Base-by-base conservation (phyloP, 2,329 filamentous ascomycete species). In the Talaromyces rugulosus region DNA sequence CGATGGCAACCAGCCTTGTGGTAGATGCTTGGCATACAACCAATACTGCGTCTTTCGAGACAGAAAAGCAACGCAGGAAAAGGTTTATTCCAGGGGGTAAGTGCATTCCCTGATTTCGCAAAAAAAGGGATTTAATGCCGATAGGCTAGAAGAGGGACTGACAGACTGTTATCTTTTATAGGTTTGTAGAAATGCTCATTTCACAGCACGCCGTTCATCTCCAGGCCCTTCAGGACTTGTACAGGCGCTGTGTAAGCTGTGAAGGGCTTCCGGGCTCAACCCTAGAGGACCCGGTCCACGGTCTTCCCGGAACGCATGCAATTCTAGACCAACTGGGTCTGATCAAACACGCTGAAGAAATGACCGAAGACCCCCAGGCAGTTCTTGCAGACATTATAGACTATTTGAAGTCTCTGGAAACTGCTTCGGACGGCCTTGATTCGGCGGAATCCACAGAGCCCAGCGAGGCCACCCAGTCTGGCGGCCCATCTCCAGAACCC, bases 181-280 rank as follows among this genome's bases (percentile, higher is more conserved):
- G 77, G 55, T 79, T 78, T 51, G 77, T 79, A 42, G 76, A 79
- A 62, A 78, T 79, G 75, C 72, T 79, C 34, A 75, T 78, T 63
- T 78, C 76, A 5, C 75, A 78, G 34, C 76, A 78, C 61, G 76
- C 75, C 5, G 64, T 78, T 8, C 75, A 77, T 4, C 74, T 79
- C 50, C 77, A 77, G 64, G 77, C 75, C 1, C 66, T 79, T 4
- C 76, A 78, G 64, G 72, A 74, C 61, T 66, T 78, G 36, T 78
- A 79, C 67, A 77, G 73, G 53, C 71, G 74, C 64, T 79, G 75
- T 63, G 63, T 77, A 52, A 74, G 72, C 64, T 77, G 78, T 33
- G 75, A 79, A 66, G 74, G 74, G 16, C 78, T 79, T 57, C 77
- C 77, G 1, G 77, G 76, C 30, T 77, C 78, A 34, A 74, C 76